Base-by-base conservation (phyloP, 441 rosid species). In the Breynia disticha region DNA sequence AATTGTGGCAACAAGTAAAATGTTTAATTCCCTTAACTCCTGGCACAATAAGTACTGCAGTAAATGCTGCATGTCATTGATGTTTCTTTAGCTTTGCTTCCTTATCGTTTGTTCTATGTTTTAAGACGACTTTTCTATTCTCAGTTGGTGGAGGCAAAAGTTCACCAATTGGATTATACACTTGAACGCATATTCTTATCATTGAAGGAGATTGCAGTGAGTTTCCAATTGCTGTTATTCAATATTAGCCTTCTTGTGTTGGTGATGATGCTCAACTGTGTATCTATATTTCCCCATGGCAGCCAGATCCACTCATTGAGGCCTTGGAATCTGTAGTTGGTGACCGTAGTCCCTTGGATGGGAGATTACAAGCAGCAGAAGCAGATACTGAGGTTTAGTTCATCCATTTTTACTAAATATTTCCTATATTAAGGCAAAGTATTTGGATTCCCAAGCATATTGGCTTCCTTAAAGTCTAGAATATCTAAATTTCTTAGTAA, bases 131-230 rank as follows among this genome's bases (percentile, higher is more conserved):
- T 6, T 45, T 68, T 73, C 51, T 74, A 71, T 50, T 64, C 50
- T 69, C 72, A 86, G 98, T 79, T 78, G 48, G 80, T 86, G 72
- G 95, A 91, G 67, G 98, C 97, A 32, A 91, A 86, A 78, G 97
- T 91, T 59, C 87, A 81, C 59, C 94, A 79, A 68, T 71, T 91
- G 67, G 90, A 91, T 78, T 82, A 86, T 64, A 59, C 83, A 24
- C 84, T 78, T 57, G 87, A 81, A 50, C 97, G 97, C 50, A 84
- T 88, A 64, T 88, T 79, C 77, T 76, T 91, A 60, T 91, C 98
- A n/a, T 52, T 91, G 59, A 88, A 84, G 75, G 97, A 84, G 75
- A 86, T 80, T 19, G 73, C 63, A 69, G 97, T 91, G 79, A n/a
- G 67, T 50, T 60, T 16, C 55, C 18, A 52, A 43, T 45, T 48